Base-by-base conservation (phyloP, 2,329 filamentous ascomycete genomes). In the Epichloe scottii region DNA sequence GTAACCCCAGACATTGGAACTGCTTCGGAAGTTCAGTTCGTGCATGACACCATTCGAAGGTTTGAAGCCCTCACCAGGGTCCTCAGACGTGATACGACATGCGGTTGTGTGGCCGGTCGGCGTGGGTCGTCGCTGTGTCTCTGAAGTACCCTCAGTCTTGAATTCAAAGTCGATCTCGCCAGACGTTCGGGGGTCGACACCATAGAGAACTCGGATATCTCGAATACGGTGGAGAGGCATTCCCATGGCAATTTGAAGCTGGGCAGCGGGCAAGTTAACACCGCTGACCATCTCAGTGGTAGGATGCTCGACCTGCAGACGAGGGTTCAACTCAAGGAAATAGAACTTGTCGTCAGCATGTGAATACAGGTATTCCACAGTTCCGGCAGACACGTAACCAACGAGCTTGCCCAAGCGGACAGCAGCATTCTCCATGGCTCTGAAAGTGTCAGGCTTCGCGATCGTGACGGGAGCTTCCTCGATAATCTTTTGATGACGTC, bases 281-380 rank as follows among this genome's bases (percentile, higher is more conserved):
- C 94, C 93, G 62, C 86, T 94, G 58, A 98, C 93, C 93, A 98
- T 98, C 70, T 98, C 93, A 30, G 93, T 98, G 49, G 91, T 98
- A 44, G 93, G 93, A 74, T 98, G 93, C 80, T 98, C 93, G 71
- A 98, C 93, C 74, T 98, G 93, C 51, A 98, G 85, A 88, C 93
- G 89, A 47, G 93, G 93, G 76, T 98, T 98, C 65, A 98, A 74
- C 73, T 98, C 93, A 58, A 98, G 76, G 76, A 98, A 98, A 79
- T 97, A 98, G 76, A 98, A 98, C 71, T 95, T 93, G 78, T 97
- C 89, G 60, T 98, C 93, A 17, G 89, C 76, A 70, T 98, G 89
- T 41, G 93, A 98, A 77, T 98, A 98, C 46, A 98, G 81, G 69
- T 98, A 98, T 73, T 98, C 93, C 54, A 98, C 94, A 34, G 93